These are phyloP conservation scores for Bauhinia variegata DNA, from an alignment of 306 rosid species.

Conservation along the genomic window DNA sequence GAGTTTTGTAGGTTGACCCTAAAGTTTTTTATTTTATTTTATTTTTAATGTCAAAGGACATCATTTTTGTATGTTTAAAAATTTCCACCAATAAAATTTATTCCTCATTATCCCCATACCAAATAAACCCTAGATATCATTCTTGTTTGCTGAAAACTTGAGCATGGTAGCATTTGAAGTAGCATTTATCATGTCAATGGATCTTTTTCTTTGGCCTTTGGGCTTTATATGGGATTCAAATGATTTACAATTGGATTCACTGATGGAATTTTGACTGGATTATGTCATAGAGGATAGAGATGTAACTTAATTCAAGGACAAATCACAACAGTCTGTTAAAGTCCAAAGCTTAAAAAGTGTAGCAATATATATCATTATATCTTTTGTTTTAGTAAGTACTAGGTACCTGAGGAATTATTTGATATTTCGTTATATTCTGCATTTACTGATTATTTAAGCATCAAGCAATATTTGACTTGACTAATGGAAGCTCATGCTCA, in stretches of 20 bases:
- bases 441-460: slow-evolving; percentile 2
- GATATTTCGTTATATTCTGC: slow-evolving; percentile 13
- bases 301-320: not conserved
- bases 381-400: slow-evolving; percentile 5
- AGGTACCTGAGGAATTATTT: not conserved
- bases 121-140: not conserved
- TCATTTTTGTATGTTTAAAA: too few relatives aligned
- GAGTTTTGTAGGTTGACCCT: too few relatives aligned
- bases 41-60: too few relatives aligned
- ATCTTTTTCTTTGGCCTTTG: not conserved
- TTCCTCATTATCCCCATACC: too few relatives aligned
- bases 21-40: too few relatives aligned
- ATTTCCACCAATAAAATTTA: too few relatives aligned
- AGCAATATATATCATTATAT: not conserved
- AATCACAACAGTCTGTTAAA: not conserved
- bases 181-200: not conserved
- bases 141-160: not conserved
- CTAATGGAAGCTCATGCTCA: slow-evolving; percentile 12
- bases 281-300: not conserved
- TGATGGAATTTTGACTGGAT: too few relatives aligned
- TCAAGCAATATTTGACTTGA: slow-evolving; percentile 13
- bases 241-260: not conserved
- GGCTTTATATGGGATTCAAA: slow-evolving; percentile 9
- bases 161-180: not conserved
- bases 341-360: slow-evolving; percentile 1